Conservation (phyloP, 176 grass and related monocot genomes). For the Ampelocalamus luodianensis region DNA sequence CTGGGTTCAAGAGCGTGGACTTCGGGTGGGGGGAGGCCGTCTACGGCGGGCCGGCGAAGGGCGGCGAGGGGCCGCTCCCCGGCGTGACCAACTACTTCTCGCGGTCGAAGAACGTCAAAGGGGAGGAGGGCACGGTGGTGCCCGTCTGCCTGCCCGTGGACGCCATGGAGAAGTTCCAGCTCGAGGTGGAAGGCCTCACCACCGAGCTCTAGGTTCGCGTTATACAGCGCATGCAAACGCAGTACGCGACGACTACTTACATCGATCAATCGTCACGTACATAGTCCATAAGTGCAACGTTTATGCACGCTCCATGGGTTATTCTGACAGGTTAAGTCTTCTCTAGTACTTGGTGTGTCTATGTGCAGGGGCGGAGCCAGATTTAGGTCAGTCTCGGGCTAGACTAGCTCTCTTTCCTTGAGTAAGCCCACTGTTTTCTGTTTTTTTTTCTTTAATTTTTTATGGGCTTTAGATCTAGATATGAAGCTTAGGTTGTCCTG, state of each 20-base stretch:
- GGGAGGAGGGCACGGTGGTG: slow-evolving; percentile 63
- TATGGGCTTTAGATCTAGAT: too few species aligned
- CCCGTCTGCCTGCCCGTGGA: slow-evolving; percentile 66
- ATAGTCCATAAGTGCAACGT: neutral
- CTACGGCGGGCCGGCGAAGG: slow-evolving; percentile 68
- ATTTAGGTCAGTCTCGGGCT: too few species aligned
- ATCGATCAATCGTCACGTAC: neutral
- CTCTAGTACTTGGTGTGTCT: too few species aligned
- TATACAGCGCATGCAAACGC: neutral
- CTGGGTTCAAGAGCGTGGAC: slow-evolving; percentile 64
- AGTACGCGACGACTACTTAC: neutral
- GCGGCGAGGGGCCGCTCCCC: slow-evolving; percentile 43
- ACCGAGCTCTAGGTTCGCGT: neutral
- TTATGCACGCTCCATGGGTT: neutral
- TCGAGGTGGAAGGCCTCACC: slow-evolving; percentile 53
- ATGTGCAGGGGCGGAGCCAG: too few species aligned
- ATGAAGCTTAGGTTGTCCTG: too few species aligned
- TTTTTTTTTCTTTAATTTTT: too few species aligned
- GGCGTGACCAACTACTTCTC: slow-evolving; percentile 68
- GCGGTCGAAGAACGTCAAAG: slow-evolving; percentile 47
- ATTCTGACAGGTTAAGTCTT: neutral
- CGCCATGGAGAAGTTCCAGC: slow-evolving; percentile 70
- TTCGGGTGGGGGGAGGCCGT: slow-evolving; percentile 73
- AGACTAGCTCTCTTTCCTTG: too few species aligned
- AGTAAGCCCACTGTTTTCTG: too few species aligned